Conservation (phyloP, 257 asterid genomes). For the Nicotiana obtusifolia region DNA sequence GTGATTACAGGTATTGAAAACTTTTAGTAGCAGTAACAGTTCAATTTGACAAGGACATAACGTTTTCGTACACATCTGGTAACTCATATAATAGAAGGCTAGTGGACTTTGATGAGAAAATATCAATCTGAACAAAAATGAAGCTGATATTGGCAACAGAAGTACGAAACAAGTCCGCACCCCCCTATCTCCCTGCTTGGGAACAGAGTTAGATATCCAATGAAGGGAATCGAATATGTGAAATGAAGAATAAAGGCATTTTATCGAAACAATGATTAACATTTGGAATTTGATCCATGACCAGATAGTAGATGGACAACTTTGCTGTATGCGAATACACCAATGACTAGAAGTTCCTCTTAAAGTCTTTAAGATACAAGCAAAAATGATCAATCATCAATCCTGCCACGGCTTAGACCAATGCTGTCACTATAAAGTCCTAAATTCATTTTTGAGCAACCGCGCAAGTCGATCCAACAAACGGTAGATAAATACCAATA, state of each 20-base stretch:
- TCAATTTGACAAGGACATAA: conserved; percentile 50
- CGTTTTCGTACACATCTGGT: conserved; percentile 40
- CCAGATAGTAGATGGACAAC: neutral
- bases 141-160: neutral
- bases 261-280: neutral
- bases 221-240: neutral
- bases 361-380: neutral
- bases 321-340: neutral
- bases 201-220: neutral
- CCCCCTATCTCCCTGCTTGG: neutral
- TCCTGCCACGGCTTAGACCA: neutral
- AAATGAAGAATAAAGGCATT: neutral
- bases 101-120: neutral
- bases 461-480: conserved; percentile 12
- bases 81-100: conserved; percentile 5
- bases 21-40: conserved; percentile 62
- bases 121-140: conserved; percentile 1
- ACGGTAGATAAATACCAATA: conserved; percentile 15
- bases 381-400: neutral
- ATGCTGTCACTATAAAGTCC: conserved; percentile 20
- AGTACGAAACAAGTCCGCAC: neutral
- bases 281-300: neutral
- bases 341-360: neutral
- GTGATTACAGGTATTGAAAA: conserved; percentile 46
- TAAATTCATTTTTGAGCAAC: conserved; percentile 12